phyloP scores from a whole-genome alignment of 1,284 basidiomycete species.

The Apiotrichum montevideense region DNA sequence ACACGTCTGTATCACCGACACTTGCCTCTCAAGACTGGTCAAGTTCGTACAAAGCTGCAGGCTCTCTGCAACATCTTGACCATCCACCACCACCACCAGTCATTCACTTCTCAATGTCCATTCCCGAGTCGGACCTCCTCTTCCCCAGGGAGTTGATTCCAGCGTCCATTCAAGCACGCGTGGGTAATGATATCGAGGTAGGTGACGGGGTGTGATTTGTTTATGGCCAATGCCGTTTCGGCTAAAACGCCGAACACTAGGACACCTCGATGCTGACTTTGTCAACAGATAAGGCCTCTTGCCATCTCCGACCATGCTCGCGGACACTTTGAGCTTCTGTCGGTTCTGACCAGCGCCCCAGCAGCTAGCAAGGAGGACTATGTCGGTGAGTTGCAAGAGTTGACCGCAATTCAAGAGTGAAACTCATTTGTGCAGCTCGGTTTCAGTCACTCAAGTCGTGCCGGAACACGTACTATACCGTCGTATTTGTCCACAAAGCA shows the following conservation, averaged over 20 bases:
- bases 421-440: too few relatives aligned
- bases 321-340: conserved; percentile 76
- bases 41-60: too few relatives aligned
- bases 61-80: neutral
- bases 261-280: conserved; percentile 1
- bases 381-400: conserved; percentile 27
- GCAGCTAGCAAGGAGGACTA: conserved; percentile 65
- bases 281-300: conserved; percentile 77
- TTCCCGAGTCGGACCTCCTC: conserved; percentile 21
- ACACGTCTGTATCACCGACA: too few relatives aligned
- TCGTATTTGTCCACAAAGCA: conserved; percentile 72
- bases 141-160: conserved; percentile 35
- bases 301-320: conserved; percentile 76
- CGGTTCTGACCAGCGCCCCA: conserved; percentile 71
- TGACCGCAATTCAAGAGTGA: too few relatives aligned
- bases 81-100: neutral
- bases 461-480: conserved; percentile 65
- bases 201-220: neutral
- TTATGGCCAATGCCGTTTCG: neutral
- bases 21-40: too few relatives aligned
- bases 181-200: conserved; percentile 32
- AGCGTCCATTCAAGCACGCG: conserved; percentile 13
- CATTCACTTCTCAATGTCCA: conserved; percentile 1
- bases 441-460: conserved; percentile 27
- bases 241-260: neutral